Conservation (phyloP, 768 basidiomycete genomes). For the Xanthoconium purpureum region DNA sequence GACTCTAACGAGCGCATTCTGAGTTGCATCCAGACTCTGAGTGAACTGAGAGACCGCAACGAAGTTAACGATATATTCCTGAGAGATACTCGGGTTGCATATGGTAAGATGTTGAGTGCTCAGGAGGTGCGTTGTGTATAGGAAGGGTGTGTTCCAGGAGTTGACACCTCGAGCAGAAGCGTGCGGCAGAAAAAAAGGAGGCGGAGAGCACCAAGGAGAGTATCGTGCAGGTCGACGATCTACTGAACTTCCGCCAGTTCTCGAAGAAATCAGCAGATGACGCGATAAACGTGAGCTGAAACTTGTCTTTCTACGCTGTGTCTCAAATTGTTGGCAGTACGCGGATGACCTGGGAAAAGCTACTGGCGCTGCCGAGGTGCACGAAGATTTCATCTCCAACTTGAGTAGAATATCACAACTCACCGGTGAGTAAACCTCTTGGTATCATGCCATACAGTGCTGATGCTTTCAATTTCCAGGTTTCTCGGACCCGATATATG, state of each 20-base stretch:
- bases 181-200: slow-evolving; percentile 87
- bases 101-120: slow-evolving; percentile 90
- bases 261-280: slow-evolving; percentile 87
- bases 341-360: slow-evolving; percentile 87
- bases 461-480: slow-evolving; percentile 41
- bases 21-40: slow-evolving; percentile 92
- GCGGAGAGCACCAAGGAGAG: slow-evolving; percentile 63
- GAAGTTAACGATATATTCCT: slow-evolving; percentile 72
- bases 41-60: slow-evolving; percentile 61
- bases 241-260: slow-evolving; percentile 91
- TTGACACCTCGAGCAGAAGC: slow-evolving; percentile 52
- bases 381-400: slow-evolving; percentile 93
- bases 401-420: slow-evolving; percentile 90
- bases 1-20: slow-evolving; percentile 95
- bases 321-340: slow-evolving; percentile 49
- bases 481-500: slow-evolving; percentile 98
- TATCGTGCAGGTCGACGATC: slow-evolving; percentile 89
- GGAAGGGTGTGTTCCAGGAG: not conserved
- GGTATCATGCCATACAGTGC: not conserved
- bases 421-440: slow-evolving; percentile 56
- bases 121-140: slow-evolving; percentile 64
- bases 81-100: slow-evolving; percentile 86
- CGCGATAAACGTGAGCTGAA: slow-evolving; percentile 58
- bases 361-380: slow-evolving; percentile 77
- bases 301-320: not conserved